phyloP scores from a whole-genome alignment of 2,329 filamentous ascomycete species.

The Pseudopithomyces maydicus region DNA sequence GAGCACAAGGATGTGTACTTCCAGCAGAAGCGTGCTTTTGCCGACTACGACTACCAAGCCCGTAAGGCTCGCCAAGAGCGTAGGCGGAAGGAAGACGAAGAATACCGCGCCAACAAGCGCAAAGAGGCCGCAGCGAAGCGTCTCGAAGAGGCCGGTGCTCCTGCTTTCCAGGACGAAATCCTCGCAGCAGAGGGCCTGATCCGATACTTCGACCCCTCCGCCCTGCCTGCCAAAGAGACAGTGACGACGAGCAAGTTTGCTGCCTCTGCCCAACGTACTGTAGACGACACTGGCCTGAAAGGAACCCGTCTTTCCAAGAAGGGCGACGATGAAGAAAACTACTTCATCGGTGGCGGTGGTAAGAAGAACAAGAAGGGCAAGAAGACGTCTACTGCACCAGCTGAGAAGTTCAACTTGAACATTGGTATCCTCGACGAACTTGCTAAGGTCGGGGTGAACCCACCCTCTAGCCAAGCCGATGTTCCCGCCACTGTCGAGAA shows the following conservation, averaged over 20 bases:
- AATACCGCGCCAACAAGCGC: conserved; percentile 71
- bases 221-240: conserved; percentile 66
- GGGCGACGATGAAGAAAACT: conserved; percentile 85
- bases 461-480: conserved; percentile 84
- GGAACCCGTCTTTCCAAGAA: conserved; percentile 84
- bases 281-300: conserved; percentile 84
- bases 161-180: conserved; percentile 92
- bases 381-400: conserved; percentile 70
- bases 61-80: conserved; percentile 78
- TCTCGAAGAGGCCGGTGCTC: conserved; percentile 80
- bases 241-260: conserved; percentile 67
- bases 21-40: conserved; percentile 78
- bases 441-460: conserved; percentile 79
- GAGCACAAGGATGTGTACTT: conserved; percentile 91
- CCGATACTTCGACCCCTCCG: conserved; percentile 84
- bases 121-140: conserved; percentile 77
- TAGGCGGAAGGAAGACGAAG: conserved; percentile 79
- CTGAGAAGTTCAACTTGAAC: conserved; percentile 78
- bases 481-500: conserved; percentile 82
- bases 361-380: conserved; percentile 91
- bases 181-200: conserved; percentile 85
- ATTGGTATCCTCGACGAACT: conserved; percentile 93
- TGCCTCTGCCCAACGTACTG: conserved; percentile 78
- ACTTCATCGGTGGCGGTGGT: conserved; percentile 72
- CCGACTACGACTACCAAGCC: conserved; percentile 82